Evolutionary conservation across 805 yeast species (phyloP), one percentile per base, ranked within the genome.

Genomic region (Barnettozyma siamensis): DNA sequence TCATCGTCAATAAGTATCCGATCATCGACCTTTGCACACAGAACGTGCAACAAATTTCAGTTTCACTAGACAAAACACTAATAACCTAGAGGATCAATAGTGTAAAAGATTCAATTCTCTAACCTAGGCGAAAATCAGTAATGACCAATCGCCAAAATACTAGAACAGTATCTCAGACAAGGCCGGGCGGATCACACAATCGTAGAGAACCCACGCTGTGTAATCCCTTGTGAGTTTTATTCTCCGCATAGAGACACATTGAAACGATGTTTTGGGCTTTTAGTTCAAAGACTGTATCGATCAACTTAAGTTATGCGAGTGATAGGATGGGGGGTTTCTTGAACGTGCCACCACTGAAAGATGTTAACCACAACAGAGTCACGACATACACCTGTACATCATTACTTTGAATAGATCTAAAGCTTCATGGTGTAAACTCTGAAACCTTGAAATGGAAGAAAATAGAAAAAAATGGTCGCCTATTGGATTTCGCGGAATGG

Each of bases 211-310:
- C 24, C 24, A 21, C 24, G 24, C 9, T 21, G 24, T 21, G 24
- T 21, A 9, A 21, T 9, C 24, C 24, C 9, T 7, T 7, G 9
- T 21, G 11, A 13, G n/a, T 26, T 26, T 52, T 44, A 21, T 30
- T 56, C 55, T 57, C 48, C 56, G 60, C 60, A 57, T 52, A 53
- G 45, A 54, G 60, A 57, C 60, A 50, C 55, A 57, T 57, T 55
- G 57, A 49, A 40, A 42, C 58, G 56, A 51, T 55, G 49, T 54
- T 30, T 55, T 19, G 34, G 50, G 51, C 38, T 21, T 26, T 34
- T 26, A 18, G 12, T 20, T 24, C 32, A 38, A 23, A 31, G 40
- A 29, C 44, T 37, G 37, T 37, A 44, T 48, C 52, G 46, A 42
- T 38, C 52, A 48, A 48, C 52, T 48, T 48, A 48, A 48, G 52